phyloP scores from a whole-genome alignment of 1,284 basidiomycete species.

The Trametes hirsuta region DNA sequence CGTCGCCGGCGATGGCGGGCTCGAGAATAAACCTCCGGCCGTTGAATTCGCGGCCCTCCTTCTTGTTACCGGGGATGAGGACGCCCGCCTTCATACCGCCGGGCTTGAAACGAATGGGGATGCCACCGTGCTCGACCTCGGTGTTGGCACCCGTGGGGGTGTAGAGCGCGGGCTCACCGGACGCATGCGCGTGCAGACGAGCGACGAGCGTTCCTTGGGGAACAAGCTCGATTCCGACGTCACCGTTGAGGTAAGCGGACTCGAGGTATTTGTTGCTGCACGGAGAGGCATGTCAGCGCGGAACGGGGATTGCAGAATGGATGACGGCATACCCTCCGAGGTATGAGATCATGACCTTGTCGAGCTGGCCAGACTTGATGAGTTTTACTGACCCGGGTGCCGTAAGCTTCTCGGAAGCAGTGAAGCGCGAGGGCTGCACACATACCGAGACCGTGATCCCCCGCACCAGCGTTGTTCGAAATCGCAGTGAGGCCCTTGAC shows the following conservation, averaged over 20 bases:
- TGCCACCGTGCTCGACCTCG: slow-evolving; percentile 77
- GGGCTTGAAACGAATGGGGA: slow-evolving; percentile 75
- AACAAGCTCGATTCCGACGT: slow-evolving; percentile 83
- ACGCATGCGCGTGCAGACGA: slow-evolving; percentile 87
- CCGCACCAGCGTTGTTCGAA: slow-evolving; percentile 89
- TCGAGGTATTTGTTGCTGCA: slow-evolving; percentile 77
- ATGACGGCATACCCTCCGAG: slow-evolving; percentile 68
- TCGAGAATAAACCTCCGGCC: slow-evolving; percentile 89
- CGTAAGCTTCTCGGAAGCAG: slow-evolving; percentile 1
- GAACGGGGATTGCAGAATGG: not conserved
- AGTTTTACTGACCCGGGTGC: slow-evolving; percentile 61
- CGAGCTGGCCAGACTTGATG: slow-evolving; percentile 75
- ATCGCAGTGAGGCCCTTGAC: slow-evolving; percentile 79
- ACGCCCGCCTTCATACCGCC: slow-evolving; percentile 68
- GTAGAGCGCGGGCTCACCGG: slow-evolving; percentile 94
- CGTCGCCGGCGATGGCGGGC: slow-evolving; percentile 83
- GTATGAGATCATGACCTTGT: slow-evolving; percentile 85
- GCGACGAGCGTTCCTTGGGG: slow-evolving; percentile 93
- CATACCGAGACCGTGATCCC: slow-evolving; percentile 79
- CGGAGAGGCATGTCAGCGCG: not conserved
- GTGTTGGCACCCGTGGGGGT: slow-evolving; percentile 91
- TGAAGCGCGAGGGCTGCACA: slow-evolving; percentile 5
- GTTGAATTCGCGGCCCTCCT: slow-evolving; percentile 79
- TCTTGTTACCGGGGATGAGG: slow-evolving; percentile 71
- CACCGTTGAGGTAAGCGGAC: slow-evolving; percentile 76